Evolutionary conservation across 768 basidiomycete species (phyloP).

Genomic region (Tylopilus plumbeoviolaceoides): DNA sequence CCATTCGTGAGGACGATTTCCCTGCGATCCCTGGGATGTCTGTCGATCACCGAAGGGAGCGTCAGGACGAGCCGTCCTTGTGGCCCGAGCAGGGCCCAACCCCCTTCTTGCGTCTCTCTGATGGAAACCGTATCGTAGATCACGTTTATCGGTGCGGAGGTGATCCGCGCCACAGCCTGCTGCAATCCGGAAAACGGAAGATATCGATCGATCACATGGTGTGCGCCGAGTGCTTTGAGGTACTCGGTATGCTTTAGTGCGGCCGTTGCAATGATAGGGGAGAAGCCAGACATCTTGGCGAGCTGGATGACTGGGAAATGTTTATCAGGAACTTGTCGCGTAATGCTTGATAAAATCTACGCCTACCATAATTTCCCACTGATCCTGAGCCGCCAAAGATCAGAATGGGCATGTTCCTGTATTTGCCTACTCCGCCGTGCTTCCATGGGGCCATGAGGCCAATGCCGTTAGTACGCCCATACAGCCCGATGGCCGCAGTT

Average conservation of each 20-base stretch:
- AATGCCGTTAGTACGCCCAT: constrained; percentile 37
- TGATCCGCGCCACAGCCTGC: constrained; percentile 36
- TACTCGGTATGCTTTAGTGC: constrained; percentile 34
- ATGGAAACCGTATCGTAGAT: constrained; percentile 38
- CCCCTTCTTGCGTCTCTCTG: constrained; percentile 37
- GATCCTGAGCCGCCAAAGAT: constrained; percentile 47
- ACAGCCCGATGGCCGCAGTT: constrained; percentile 49
- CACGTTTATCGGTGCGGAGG: constrained; percentile 30
- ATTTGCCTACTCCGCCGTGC: constrained; percentile 35
- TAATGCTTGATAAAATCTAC: constrained; percentile 4
- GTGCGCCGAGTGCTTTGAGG: constrained; percentile 33
- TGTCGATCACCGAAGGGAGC: constrained; percentile 31
- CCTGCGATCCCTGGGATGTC: constrained; percentile 23
- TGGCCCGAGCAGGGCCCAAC: constrained; percentile 33
- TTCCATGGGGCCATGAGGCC: constrained; percentile 40
- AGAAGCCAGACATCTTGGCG: constrained; percentile 39
- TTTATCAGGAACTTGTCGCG: constrained; percentile 14
- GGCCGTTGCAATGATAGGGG: constrained; percentile 32
- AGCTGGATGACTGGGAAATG: constrained; percentile 35
- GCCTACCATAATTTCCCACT: constrained; percentile 47
- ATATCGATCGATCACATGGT: constrained; percentile 34
- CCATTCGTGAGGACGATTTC: constrained; percentile 31
- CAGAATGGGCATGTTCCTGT: constrained; percentile 41
- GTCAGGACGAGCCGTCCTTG: constrained; percentile 36
- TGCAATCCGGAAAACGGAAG: constrained; percentile 28